Percentiles rank a stretch among this genome's conserved stretches.
phyloP scores from a whole-genome alignment of 2,329 filamentous ascomycete species.

The Calonectria crousiana region DNA sequence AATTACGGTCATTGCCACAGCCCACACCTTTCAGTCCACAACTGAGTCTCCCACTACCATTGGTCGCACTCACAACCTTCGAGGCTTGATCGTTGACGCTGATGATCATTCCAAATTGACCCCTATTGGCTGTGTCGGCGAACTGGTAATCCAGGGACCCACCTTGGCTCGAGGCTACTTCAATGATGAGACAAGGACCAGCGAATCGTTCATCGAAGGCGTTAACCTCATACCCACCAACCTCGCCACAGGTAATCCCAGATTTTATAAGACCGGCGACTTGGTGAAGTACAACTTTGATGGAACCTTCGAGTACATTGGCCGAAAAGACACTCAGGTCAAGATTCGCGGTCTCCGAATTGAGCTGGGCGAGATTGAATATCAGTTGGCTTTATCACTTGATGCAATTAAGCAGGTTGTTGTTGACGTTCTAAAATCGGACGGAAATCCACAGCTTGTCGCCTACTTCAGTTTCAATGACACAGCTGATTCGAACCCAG shows the following conservation, averaged over 20 bases:
- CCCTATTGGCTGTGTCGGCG: conserved; percentile 27
- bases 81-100: conserved; percentile 24
- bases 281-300: conserved; percentile 3
- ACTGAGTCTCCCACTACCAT: conserved; percentile 13
- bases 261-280: conserved; percentile 12
- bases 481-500: background rate
- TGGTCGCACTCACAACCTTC: conserved; percentile 20
- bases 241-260: background rate
- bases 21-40: background rate
- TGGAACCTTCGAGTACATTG: conserved; percentile 6
- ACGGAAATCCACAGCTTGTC: background rate
- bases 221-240: background rate
- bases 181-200: conserved; percentile 38
- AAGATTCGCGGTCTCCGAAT: conserved; percentile 48
- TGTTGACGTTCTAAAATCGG: conserved; percentile 7
- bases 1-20: conserved; percentile 2
- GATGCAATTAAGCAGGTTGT: background rate
- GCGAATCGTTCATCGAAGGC: background rate
- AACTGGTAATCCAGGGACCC: conserved; percentile 44
- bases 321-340: conserved; percentile 44
- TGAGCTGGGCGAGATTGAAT: conserved; percentile 34
- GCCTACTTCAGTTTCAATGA: conserved; percentile 12
- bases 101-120: conserved; percentile 11
- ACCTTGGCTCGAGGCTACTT: conserved; percentile 61
- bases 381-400: background rate